These are phyloP conservation scores for Termitomyces sp. DNA, from an alignment of 768 basidiomycete species.

Conservation along the genomic window DNA sequence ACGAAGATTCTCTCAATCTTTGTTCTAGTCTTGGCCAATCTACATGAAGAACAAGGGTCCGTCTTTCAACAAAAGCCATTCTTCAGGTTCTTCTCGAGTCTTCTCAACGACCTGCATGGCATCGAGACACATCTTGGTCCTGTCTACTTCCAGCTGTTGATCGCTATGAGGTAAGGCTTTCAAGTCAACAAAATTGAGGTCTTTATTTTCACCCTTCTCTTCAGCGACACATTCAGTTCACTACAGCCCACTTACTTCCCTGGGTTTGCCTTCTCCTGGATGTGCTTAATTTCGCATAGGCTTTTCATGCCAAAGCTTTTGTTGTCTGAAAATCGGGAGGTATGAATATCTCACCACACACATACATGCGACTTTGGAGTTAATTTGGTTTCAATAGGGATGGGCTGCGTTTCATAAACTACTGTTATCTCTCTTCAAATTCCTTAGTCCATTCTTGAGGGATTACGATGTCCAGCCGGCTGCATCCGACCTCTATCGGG, in stretches of 20 bases:
- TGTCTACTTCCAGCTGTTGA: conserved; percentile 85
- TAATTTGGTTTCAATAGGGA: conserved; percentile 44
- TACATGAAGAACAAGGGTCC: conserved; percentile 90
- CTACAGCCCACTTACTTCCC: conserved; percentile 96
- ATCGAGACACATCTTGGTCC: conserved; percentile 84
- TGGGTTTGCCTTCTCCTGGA: conserved; percentile 98
- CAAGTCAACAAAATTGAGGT: not conserved
- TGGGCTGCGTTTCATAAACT: conserved; percentile 97
- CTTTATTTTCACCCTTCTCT: conserved; percentile 11
- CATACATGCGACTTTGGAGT: not conserved
- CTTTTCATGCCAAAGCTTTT: conserved; percentile 97
- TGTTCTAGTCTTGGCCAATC: conserved; percentile 90
- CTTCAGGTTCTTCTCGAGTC: conserved; percentile 96
- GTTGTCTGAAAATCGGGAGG: conserved; percentile 83
- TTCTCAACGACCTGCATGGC: conserved; percentile 86
- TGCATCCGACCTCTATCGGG: conserved; percentile 85
- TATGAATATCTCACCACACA: conserved; percentile 22
- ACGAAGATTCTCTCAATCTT: conserved; percentile 97
- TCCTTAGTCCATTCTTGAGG: conserved; percentile 87
- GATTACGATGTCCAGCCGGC: conserved; percentile 76
- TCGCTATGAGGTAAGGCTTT: conserved; percentile 73
- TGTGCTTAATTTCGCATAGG: conserved; percentile 92
- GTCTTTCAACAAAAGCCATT: conserved; percentile 97
- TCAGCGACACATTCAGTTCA: conserved; percentile 91
- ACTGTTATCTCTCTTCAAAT: conserved; percentile 91